Conservation (phyloP, 768 basidiomycete genomes). For the Leccinum sublutescens region DNA sequence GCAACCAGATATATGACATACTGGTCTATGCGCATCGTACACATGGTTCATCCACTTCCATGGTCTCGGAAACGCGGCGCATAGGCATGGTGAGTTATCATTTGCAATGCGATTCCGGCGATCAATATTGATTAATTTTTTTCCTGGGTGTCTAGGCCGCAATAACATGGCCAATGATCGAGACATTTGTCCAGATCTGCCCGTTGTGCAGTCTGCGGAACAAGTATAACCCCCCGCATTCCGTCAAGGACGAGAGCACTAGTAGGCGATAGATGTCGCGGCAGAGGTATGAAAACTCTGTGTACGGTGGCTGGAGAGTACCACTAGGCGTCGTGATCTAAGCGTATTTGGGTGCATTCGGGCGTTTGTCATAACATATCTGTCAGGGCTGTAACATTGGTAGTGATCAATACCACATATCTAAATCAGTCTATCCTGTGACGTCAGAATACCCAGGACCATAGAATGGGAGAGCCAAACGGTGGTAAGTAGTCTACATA, state of each 20-base stretch:
- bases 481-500: not conserved
- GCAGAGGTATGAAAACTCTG: not conserved
- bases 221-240: slow-evolving; percentile 29
- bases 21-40: slow-evolving; percentile 63
- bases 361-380: slow-evolving; percentile 18
- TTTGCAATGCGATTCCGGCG: not conserved
- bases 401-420: slow-evolving; percentile 12
- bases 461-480: not conserved
- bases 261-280: slow-evolving; percentile 16
- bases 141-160: slow-evolving; percentile 43
- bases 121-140: not conserved
- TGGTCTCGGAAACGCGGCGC: slow-evolving; percentile 54
- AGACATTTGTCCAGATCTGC: slow-evolving; percentile 62
- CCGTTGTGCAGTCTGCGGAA: slow-evolving; percentile 49
- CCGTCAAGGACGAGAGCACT: slow-evolving; percentile 23
- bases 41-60: slow-evolving; percentile 52
- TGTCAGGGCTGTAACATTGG: slow-evolving; percentile 4
- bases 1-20: slow-evolving; percentile 66
- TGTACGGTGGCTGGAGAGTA: not conserved
- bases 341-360: slow-evolving; percentile 4
- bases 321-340: not conserved
- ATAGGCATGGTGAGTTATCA: slow-evolving; percentile 55
- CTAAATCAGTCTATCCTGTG: not conserved
- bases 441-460: not conserved
- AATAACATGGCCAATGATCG: slow-evolving; percentile 74